Conservation (phyloP, 2,329 filamentous ascomycete genomes). For the Colletotrichum siamense region DNA sequence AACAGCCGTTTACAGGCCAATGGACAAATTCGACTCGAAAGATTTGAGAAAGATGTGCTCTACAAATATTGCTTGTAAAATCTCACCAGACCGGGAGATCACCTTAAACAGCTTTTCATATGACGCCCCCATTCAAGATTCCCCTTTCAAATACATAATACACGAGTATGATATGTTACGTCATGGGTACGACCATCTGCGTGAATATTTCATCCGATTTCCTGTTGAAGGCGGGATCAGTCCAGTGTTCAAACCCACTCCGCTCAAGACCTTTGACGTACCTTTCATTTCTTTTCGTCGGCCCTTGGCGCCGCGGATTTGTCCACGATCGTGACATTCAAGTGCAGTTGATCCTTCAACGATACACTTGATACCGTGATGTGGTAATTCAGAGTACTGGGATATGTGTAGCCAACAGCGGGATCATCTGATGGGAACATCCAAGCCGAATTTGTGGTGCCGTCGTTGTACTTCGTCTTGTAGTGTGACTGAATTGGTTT, state of each 20-base stretch:
- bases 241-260: neutral
- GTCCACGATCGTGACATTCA: neutral
- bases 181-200: neutral
- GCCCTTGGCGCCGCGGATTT: neutral
- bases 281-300: neutral
- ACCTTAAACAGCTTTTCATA: neutral
- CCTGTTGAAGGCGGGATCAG: neutral
- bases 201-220: neutral
- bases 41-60: neutral
- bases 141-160: neutral
- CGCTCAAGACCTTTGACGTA: neutral
- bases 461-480: conserved; percentile 16
- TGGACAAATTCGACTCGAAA: fast-evolving
- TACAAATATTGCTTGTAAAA: neutral
- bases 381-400: conserved; percentile 1
- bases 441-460: neutral
- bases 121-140: neutral
- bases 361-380: neutral
- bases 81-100: fast-evolving
- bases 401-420: neutral
- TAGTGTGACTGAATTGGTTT: conserved; percentile 9
- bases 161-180: neutral
- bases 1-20: fast-evolving
- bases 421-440: neutral
- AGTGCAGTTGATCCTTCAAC: neutral